Conservation (phyloP, 495 filamentous ascomycete species). For the Trichoderma reesei region DNA sequence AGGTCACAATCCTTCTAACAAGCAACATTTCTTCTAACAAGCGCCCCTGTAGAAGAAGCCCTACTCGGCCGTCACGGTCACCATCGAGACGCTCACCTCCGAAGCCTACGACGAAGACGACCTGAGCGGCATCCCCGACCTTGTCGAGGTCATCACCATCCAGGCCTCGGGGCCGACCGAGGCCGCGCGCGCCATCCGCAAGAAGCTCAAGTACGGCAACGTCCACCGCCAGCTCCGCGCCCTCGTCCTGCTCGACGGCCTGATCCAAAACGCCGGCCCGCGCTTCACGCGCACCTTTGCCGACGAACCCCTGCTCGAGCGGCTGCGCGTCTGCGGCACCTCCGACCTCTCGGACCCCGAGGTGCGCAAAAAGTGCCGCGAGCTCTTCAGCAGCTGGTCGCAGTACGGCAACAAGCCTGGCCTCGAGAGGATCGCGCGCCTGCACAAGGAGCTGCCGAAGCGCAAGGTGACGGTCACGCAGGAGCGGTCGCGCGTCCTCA, state of each 20-base stretch:
- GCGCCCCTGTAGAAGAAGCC: conserved; percentile 63
- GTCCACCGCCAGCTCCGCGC: conserved; percentile 85
- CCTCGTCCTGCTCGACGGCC: conserved; percentile 79
- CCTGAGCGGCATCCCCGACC: conserved; percentile 79
- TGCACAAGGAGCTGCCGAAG: conserved; percentile 62
- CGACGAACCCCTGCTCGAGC: conserved; percentile 89
- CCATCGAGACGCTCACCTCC: conserved; percentile 80
- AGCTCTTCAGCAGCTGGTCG: conserved; percentile 84
- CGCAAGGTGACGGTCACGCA: conserved; percentile 51
- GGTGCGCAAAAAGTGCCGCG: conserved; percentile 76
- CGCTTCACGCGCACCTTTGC: conserved; percentile 81
- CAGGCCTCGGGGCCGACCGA: conserved; percentile 83
- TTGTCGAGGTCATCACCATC: conserved; percentile 87
- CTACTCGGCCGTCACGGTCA: conserved; percentile 89
- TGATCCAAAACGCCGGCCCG: conserved; percentile 89
- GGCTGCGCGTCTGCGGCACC: conserved; percentile 77
- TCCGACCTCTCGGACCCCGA: conserved; percentile 75
- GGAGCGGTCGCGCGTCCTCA: conserved; percentile 68
- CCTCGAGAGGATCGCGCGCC: conserved; percentile 63
- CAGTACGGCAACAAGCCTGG: conserved; percentile 75
- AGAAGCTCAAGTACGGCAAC: conserved; percentile 98
- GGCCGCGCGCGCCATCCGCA: conserved; percentile 83
- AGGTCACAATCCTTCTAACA: too few species aligned
- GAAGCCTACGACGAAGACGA: conserved; percentile 88
- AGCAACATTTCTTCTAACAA: background rate